A percentile compares a stretch with the other conserved stretches of the same genome.
phyloP scores from a whole-genome alignment of 2,329 filamentous ascomycete genomes.

The Talaromyces sp. region DNA sequence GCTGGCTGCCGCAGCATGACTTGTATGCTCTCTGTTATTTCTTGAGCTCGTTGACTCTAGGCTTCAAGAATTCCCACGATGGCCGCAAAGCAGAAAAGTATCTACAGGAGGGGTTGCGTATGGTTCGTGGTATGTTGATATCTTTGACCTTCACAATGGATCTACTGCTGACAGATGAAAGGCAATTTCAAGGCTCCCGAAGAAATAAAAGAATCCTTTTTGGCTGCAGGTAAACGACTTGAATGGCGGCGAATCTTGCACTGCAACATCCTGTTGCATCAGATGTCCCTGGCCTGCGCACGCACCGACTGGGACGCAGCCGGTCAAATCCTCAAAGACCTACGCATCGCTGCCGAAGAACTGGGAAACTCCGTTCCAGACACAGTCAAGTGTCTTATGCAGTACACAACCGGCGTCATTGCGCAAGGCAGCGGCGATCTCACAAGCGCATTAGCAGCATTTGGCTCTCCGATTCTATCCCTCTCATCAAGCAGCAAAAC shows the following conservation, averaged over 20 bases:
- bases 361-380: constrained; percentile 35
- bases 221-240: constrained; percentile 53
- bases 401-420: constrained; percentile 72
- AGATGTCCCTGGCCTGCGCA: constrained; percentile 64
- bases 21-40: constrained; percentile 57
- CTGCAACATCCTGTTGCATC: constrained; percentile 66
- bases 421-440: constrained; percentile 73
- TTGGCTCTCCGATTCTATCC: constrained; percentile 57
- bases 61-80: constrained; percentile 52
- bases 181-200: constrained; percentile 34
- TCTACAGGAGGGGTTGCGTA: constrained; percentile 53
- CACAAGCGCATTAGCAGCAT: constrained; percentile 61
- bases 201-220: constrained; percentile 48
- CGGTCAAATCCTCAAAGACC: constrained; percentile 50
- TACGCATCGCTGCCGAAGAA: constrained; percentile 46
- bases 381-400: constrained; percentile 49
- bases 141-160: constrained; percentile 10
- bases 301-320: constrained; percentile 66
- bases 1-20: constrained; percentile 57
- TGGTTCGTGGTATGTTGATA: constrained; percentile 38
- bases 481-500: constrained; percentile 41
- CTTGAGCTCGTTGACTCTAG: constrained; percentile 52
- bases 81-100: constrained; percentile 52
- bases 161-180: constrained; percentile 14
- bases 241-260: constrained; percentile 63